A percentile compares a stretch with the other conserved stretches of the same genome.
Conservation (phyloP, 176 grass and related monocot genomes). For the Tillandsia fasciculata region DNA sequence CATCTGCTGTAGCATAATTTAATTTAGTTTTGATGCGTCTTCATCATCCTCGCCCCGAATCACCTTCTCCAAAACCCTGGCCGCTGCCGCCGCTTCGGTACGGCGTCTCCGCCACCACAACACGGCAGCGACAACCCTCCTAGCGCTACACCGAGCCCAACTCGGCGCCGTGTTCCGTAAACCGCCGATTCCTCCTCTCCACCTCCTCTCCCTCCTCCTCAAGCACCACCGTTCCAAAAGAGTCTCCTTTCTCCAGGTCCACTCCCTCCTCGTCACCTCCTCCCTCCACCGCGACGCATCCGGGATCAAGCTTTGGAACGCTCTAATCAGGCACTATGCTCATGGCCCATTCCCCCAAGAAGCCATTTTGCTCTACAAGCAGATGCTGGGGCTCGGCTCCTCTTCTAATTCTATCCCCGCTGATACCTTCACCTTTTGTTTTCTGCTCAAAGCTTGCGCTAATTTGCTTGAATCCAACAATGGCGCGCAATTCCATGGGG, state of each 20-base stretch:
- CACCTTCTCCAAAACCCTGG: not conserved
- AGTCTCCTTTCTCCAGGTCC: slow-evolving; percentile 35
- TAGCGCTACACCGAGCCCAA: no score
- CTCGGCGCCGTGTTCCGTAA: no score
- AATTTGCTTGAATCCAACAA: slow-evolving; percentile 16
- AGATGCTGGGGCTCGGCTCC: slow-evolving; percentile 9
- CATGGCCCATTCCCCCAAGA: slow-evolving; percentile 36
- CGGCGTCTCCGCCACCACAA: no score
- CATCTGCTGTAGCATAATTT: no score
- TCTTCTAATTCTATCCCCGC: not conserved
- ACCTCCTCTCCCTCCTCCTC: slow-evolving; percentile 26
- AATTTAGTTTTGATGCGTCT: no score
- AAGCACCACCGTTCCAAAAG: slow-evolving; percentile 26
- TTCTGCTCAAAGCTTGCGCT: slow-evolving; percentile 28
- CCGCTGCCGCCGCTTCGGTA: not conserved
- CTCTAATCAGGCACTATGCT: slow-evolving; percentile 48
- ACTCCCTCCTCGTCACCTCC: slow-evolving; percentile 28
- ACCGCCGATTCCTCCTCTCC: not conserved
- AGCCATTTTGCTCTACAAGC: slow-evolving; percentile 40
- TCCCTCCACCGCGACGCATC: slow-evolving; percentile 33
- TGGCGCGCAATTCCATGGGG: slow-evolving; percentile 30
- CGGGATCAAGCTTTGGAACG: slow-evolving; percentile 32
- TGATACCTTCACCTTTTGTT: slow-evolving; percentile 41
- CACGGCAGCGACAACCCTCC: no score
- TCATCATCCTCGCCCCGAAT: not conserved